These are phyloP conservation scores for Austroboletus novae-zelandiae DNA, from an alignment of 1,284 basidiomycete genomes.

Conservation along the genomic window DNA sequence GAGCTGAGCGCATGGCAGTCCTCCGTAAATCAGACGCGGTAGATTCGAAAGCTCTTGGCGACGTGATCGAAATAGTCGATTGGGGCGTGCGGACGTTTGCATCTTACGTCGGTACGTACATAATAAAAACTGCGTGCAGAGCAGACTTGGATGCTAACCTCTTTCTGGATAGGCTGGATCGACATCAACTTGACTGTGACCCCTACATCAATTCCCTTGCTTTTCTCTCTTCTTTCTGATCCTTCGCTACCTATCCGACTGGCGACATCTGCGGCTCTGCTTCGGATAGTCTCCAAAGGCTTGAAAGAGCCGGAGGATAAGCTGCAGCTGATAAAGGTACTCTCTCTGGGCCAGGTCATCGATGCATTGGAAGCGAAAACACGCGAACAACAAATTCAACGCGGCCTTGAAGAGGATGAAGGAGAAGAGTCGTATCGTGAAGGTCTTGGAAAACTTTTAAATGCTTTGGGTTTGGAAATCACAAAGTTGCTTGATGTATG, in stretches of 20 bases:
- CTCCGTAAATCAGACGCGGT: slow-evolving; percentile 49
- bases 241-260: slow-evolving; percentile 76
- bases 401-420: slow-evolving; percentile 68
- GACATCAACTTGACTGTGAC: slow-evolving; percentile 97
- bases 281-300: slow-evolving; percentile 87
- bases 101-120: slow-evolving; percentile 84
- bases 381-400: slow-evolving; percentile 61
- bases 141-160: slow-evolving; percentile 6
- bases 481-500: slow-evolving; percentile 79
- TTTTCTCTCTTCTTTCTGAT: slow-evolving; percentile 87
- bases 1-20: slow-evolving; percentile 56
- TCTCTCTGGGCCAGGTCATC: slow-evolving; percentile 81
- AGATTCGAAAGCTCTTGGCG: slow-evolving; percentile 50
- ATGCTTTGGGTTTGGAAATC: slow-evolving; percentile 82
- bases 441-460: slow-evolving; percentile 83
- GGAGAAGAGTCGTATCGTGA: slow-evolving; percentile 87
- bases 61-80: slow-evolving; percentile 80
- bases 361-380: slow-evolving; percentile 80
- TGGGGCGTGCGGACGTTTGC: slow-evolving; percentile 89
- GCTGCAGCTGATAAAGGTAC: slow-evolving; percentile 85
- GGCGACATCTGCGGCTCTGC: slow-evolving; percentile 78
- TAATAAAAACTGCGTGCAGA: slow-evolving; percentile 19
- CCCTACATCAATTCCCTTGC: slow-evolving; percentile 80
- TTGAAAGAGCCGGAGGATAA: slow-evolving; percentile 92
- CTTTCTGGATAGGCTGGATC: slow-evolving; percentile 77